phyloP scores from a whole-genome alignment of 2,329 filamentous ascomycete species.

The Teratosphaeria zuluensis region DNA sequence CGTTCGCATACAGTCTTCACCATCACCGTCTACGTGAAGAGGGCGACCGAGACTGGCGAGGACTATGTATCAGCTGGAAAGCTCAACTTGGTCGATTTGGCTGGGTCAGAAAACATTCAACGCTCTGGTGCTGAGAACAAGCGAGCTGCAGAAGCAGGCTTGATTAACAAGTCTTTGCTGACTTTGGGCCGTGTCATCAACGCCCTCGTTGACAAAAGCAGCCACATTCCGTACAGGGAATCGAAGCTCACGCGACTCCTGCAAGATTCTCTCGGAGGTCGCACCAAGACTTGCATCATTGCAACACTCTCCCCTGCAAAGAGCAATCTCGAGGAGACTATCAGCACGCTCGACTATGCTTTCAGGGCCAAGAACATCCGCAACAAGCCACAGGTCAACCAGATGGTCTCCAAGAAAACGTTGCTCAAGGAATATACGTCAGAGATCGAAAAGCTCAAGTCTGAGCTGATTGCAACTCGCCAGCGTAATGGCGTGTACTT shows the following conservation, averaged over 20 bases:
- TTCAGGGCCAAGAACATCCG: constrained; percentile 97
- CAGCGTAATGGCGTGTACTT: constrained; percentile 94
- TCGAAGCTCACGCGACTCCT: constrained; percentile 90
- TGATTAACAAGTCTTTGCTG: constrained; percentile 96
- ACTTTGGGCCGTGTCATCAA: constrained; percentile 96
- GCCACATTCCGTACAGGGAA: constrained; percentile 87
- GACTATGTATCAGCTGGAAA: constrained; percentile 88
- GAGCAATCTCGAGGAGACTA: constrained; percentile 93
- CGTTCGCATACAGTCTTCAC: constrained; percentile 97
- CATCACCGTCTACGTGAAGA: constrained; percentile 83
- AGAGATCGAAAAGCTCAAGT: constrained; percentile 91
- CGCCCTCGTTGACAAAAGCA: constrained; percentile 78
- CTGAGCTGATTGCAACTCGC: constrained; percentile 82
- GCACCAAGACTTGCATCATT: constrained; percentile 97
- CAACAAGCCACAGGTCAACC: constrained; percentile 94
- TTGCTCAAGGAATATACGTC: constrained; percentile 78
- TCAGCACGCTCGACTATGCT: constrained; percentile 94
- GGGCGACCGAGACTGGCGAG: constrained; percentile 70
- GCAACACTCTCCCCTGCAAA: constrained; percentile 91
- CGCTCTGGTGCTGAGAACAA: constrained; percentile 97
- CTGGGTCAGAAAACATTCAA: constrained; percentile 95
- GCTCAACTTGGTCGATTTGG: constrained; percentile 90
- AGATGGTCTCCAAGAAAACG: constrained; percentile 85
- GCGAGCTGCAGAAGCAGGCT: constrained; percentile 82
- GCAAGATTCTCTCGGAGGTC: constrained; percentile 91